Base-by-base conservation (phyloP, 192 early-diverging fungal genomes). In the Coemansia erecta region DNA sequence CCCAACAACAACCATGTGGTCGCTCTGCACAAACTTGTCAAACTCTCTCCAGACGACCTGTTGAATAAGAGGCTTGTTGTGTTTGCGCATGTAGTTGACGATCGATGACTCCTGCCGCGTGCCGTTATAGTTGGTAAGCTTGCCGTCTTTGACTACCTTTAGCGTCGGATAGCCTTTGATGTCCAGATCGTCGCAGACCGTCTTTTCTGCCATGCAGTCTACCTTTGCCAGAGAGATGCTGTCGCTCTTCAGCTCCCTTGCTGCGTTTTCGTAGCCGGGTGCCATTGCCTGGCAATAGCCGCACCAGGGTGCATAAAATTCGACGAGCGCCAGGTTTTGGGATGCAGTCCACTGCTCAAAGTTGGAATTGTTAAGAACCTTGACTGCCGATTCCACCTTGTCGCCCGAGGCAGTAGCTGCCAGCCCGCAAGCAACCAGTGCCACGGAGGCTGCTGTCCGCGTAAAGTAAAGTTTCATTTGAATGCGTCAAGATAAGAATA, bases 301-400 rank as follows among this genome's bases (percentile, higher is more conserved):
- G 81, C 96, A 98, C 95, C 94, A 98, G 48, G 94, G 96, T 7
- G 96, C 94, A 72, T 88, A 97, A 81, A 97, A 98, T 81, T 97
- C 92, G 45, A 97, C 89, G 40, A 98, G 84, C 17, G 90, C 85
- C 51, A 95, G 60, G 8, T 87, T 72, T 72, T 89, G 83, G 7
- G 72, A 64, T 12, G 83, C 56, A 46, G 90, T 81, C 61, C 80
- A 83, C 7, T 68, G 56, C 28, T 78, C 62, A 73, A 95, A 97
- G 61, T 64, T 91, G 49, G 77, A 80, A 12, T 64, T 60, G 47
- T 54, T 80, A 37, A 91, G 82, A 23, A 73, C 66, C 33, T 84
- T 35, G 44, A 87, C 87, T 53, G 86, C 83, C 24, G 79, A 64
- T 23, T 69, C 64, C n/a, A 53, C 31, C 31, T 12, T 31, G 15